These are phyloP conservation scores for Chenopodium berlandieri DNA, from an alignment of 148 eudicot species.

Conservation along the genomic window DNA sequence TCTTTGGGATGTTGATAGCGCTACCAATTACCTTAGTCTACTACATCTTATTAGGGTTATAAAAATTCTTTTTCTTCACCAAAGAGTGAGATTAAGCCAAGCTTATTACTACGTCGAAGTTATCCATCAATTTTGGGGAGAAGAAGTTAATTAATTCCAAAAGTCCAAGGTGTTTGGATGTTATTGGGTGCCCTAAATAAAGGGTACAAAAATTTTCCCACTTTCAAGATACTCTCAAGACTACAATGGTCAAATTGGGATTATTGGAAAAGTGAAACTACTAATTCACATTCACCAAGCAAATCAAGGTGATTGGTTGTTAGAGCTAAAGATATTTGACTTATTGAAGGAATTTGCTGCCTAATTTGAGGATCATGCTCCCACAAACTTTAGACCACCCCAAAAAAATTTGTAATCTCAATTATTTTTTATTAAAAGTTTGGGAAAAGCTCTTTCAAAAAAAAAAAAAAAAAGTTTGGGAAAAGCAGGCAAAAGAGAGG, in stretches of 20 bases:
- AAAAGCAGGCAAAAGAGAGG: conserved; percentile 23
- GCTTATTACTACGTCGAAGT: neutral
- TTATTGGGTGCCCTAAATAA: neutral
- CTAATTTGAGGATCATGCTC: conserved; percentile 30
- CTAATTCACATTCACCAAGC: conserved; percentile 3
- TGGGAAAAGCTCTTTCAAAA: neutral
- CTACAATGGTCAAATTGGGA: neutral
- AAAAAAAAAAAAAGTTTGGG: neutral
- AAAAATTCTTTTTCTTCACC: neutral
- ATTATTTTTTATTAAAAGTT: conserved; percentile 5
- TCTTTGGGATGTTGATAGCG: conserved; percentile 94
- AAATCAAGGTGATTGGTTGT: conserved; percentile 16
- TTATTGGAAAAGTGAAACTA: neutral
- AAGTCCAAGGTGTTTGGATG: neutral
- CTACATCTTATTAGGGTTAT: conserved; percentile 79
- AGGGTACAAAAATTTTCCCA: neutral
- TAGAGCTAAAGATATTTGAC: conserved; percentile 20
- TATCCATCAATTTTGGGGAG: neutral
- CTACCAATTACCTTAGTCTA: conserved; percentile 81
- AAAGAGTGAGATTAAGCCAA: neutral
- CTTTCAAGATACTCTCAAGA: conserved; percentile 8
- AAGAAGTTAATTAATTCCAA: neutral
- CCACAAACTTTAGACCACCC: conserved; percentile 15
- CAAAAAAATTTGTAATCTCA: conserved; percentile 11
- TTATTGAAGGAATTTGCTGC: conserved; percentile 17